Base-by-base conservation (phyloP, 2,329 filamentous ascomycete genomes). In the Penicillium sp. region DNA sequence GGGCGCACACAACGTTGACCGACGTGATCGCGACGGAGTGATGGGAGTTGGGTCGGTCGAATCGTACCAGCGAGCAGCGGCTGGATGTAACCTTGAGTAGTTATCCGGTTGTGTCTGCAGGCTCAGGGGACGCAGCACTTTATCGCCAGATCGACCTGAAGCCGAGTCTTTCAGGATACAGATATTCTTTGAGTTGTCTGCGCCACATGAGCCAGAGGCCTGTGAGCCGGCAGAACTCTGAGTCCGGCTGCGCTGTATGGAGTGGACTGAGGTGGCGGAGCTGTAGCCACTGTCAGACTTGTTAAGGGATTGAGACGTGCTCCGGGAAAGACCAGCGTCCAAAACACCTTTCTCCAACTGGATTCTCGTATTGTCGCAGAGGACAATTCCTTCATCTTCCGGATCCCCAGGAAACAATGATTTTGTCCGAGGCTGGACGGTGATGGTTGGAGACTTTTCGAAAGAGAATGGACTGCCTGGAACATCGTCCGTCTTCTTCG, bases 231-330 rank as follows among this genome's bases (percentile, higher is more conserved):
- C 52, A 3, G 70, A 71, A 1, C 48, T 60, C 31, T 65, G 60
- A 39, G 66, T 64, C 19, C 59, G 62, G 36, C 60, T 67, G 19
- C 61, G 61, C 19, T 65, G 68, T 39, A 66, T 48, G 11, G 70
- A 74, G 43, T 65, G 65, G 19, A 69, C 52, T 1, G 73, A 75
- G 9, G 69, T 66, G 13, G 70, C 69, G 33, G 73, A 75, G 53
- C 72, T 75, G 54, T 76, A 76, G 21, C 74, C 74, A 51, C 73
- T 75, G 54, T 76, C 74, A 13, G 65, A 66, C 50, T 75, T 74
- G 52, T 60, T 67, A 36, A 70, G 63, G 5, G 69, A 66, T 21
- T 54, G 63, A 34, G 65, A 59, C 4, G 57, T 57, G 34, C 61
- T 68, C 43, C 58, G 64, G 29, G 61, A 57, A 31, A 58, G 47